A percentile compares a stretch with the other conserved stretches of the same genome.
Evolutionary conservation across 257 asterid genomes (phyloP).

Genomic region (Solanum pinnatisectum): DNA sequence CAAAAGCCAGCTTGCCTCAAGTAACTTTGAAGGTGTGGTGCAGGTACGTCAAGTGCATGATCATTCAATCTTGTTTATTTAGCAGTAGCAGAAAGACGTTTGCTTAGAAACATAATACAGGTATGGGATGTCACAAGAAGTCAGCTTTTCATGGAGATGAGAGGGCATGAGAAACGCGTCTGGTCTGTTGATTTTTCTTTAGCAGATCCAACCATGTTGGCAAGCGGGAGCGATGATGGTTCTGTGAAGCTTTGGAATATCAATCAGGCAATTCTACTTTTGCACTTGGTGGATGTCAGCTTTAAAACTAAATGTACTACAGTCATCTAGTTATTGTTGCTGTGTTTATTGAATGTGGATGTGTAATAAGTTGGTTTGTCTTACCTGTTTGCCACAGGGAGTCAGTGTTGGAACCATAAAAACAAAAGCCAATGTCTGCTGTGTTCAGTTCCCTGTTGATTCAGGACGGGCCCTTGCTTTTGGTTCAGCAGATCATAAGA

Average conservation of each 20-base stretch:
- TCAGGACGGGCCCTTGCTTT: conserved; percentile 78
- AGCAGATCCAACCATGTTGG: conserved; percentile 93
- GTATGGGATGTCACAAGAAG: conserved; percentile 96
- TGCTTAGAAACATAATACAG: conserved; percentile 24
- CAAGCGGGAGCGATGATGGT: conserved; percentile 98
- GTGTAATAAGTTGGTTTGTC: conserved; percentile 46
- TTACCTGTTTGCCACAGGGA: conserved; percentile 79
- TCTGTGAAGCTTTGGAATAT: conserved; percentile 98
- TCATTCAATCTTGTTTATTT: neutral
- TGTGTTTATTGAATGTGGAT: conserved; percentile 27
- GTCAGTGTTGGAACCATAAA: conserved; percentile 71
- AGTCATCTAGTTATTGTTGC: conserved; percentile 37
- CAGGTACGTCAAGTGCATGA: conserved; percentile 39
- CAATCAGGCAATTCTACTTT: conserved; percentile 99
- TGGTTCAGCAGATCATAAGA: conserved; percentile 95
- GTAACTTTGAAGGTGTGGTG: conserved; percentile 97
- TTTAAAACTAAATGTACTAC: conserved; percentile 87
- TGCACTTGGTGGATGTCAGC: conserved; percentile 95
- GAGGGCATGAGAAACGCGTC: conserved; percentile 83
- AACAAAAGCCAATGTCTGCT: conserved; percentile 97
- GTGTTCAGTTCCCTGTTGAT: conserved; percentile 88
- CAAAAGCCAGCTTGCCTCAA: conserved; percentile 92
- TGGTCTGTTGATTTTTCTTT: conserved; percentile 95
- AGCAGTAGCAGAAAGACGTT: neutral
- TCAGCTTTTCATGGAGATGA: conserved; percentile 89